Conservation (phyloP, 2,329 filamentous ascomycete genomes). For the Alternaria alternata region DNA sequence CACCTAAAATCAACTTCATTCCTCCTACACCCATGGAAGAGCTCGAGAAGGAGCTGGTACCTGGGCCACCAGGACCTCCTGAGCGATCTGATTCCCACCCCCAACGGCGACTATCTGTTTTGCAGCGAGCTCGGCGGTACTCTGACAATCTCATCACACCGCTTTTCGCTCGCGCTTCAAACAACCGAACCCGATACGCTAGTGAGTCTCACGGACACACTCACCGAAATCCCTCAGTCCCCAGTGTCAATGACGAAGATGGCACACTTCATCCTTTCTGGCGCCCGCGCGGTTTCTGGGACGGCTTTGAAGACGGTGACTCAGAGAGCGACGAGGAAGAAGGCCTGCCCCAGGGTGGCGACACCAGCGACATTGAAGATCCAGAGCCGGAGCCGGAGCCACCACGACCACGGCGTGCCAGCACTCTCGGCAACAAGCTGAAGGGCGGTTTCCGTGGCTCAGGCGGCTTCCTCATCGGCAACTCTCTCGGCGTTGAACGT, state of each 20-base stretch:
- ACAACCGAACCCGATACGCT: slow-evolving; percentile 32
- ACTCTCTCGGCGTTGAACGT: slow-evolving; percentile 64
- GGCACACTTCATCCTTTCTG: slow-evolving; percentile 67
- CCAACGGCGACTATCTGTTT: slow-evolving; percentile 51
- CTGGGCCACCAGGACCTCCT: slow-evolving; percentile 39
- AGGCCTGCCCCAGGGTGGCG: slow-evolving; percentile 55
- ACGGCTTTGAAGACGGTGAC: slow-evolving; percentile 59
- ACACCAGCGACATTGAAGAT: slow-evolving; percentile 54
- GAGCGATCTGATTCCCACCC: slow-evolving; percentile 46
- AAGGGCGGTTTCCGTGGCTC: slow-evolving; percentile 52
- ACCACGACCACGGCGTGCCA: slow-evolving; percentile 29
- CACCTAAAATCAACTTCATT: slow-evolving; percentile 64
- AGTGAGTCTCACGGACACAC: slow-evolving; percentile 31
- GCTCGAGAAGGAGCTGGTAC: slow-evolving; percentile 52
- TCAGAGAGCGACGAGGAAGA: slow-evolving; percentile 47
- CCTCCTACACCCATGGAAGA: slow-evolving; percentile 63
- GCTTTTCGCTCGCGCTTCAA: slow-evolving; percentile 46
- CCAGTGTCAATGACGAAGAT: slow-evolving; percentile 50
- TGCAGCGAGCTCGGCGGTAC: slow-evolving; percentile 56
- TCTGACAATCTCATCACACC: slow-evolving; percentile 56
- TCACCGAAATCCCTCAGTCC: slow-evolving; percentile 32
- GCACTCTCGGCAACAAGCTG: slow-evolving; percentile 37
- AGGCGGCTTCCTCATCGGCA: slow-evolving; percentile 61
- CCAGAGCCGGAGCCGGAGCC: slow-evolving; percentile 20
- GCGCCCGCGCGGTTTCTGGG: slow-evolving; percentile 70